phyloP scores from a whole-genome alignment of 495 filamentous ascomycete genomes.

The Letharia lupina region DNA sequence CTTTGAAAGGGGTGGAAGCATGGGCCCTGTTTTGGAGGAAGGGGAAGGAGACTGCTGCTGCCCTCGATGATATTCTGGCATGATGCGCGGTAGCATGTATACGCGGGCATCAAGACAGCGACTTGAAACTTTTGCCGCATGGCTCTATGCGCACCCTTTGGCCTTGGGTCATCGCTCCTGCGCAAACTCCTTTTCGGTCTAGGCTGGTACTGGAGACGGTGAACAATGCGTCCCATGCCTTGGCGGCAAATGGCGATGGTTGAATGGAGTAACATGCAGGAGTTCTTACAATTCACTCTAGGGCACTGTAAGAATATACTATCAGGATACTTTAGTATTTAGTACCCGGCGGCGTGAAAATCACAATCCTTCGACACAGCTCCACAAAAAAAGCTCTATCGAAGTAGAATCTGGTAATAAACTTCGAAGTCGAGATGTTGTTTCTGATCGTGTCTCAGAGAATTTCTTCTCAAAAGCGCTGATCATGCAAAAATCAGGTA shows the following conservation, averaged over 20 bases:
- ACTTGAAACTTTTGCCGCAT: slow-evolving; percentile 3
- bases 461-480: no score
- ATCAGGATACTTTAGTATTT: no score
- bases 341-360: no score
- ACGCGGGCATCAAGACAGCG: not conserved
- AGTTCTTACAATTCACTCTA: no score
- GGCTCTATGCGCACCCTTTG: slow-evolving; percentile 3
- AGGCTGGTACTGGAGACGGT: not conserved
- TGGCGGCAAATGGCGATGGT: not conserved
- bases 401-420: no score
- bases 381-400: no score
- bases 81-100: slow-evolving; percentile 1
- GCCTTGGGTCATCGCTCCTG: slow-evolving; percentile 2
- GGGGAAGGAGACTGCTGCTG: slow-evolving; percentile 16
- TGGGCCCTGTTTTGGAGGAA: slow-evolving; percentile 17
- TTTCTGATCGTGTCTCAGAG: no score
- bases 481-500: no score
- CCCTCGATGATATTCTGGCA: slow-evolving; percentile 14
- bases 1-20: slow-evolving; percentile 22
- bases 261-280: not conserved
- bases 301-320: no score
- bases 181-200: not conserved
- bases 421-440: no score
- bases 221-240: not conserved
- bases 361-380: no score